Base-by-base conservation (phyloP, 345 rosid genomes). In the Linum trigynum region DNA sequence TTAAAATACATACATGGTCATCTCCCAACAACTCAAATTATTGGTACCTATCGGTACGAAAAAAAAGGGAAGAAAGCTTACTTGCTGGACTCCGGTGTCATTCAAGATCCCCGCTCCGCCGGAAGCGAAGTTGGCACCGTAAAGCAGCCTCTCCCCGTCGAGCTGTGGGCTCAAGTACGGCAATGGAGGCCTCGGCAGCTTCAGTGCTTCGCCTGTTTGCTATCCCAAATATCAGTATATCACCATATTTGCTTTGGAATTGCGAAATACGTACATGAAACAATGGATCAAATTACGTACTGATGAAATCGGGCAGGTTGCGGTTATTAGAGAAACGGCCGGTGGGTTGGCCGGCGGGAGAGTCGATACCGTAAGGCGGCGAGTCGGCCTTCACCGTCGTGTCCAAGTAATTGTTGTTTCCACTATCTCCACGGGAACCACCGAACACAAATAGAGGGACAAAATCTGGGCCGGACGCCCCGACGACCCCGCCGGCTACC, bases 241-340 rank as follows among this genome's bases (percentile, higher is more conserved):
- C n/a, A n/a, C n/a, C n/a, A n/a, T n/a, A n/a, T n/a, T n/a, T n/a
- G n/a, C n/a, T n/a, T n/a, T n/a, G n/a, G n/a, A n/a, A n/a, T n/a
- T n/a, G n/a, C n/a, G n/a, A n/a, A n/a, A 9, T 16, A 11, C n/a
- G 4, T 48, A 15, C 37, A 62, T 35, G 7, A 32, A 38, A 23
- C 32, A 23, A 1, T 23, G 32, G 1, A 23, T 1, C 32, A 23
- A 9, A 17, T 1, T 2, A 50, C 4, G 7, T 57, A 71, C 74
- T 65, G 59, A 71, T 51, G 7, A 71, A 6, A 14, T 71, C 74
- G 1, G 74, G 59, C 14, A 71, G 42, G 48, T 59, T 71, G n/a
- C 43, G 51, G 60, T 69, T 69, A n/a, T 71, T 71, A 23, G 74
- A 71, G 74, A 71, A 71, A 16, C 74, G 65, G 35, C 69, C 74